Conservation (phyloP, 805 yeast genomes). For the Blastobotrys robertii region DNA sequence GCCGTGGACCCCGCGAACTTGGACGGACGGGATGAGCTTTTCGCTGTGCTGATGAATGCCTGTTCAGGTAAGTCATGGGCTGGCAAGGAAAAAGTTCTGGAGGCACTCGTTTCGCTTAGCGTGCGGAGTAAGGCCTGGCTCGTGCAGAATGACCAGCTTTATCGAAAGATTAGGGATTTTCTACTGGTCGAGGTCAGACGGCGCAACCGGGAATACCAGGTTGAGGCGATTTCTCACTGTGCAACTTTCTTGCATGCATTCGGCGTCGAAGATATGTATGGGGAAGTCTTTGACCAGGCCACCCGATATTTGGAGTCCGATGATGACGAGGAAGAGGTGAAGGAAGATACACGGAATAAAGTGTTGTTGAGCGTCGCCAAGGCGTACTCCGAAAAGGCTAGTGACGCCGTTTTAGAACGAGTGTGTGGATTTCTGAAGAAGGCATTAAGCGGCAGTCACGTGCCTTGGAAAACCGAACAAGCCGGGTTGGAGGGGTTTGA, state of each 20-base stretch:
- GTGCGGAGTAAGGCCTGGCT: constrained; percentile 36
- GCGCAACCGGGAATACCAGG: constrained; percentile 55
- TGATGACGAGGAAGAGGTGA: constrained; percentile 29
- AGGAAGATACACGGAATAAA: constrained; percentile 13
- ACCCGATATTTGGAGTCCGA: constrained; percentile 31
- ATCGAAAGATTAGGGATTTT: constrained; percentile 33
- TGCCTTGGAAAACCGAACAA: background rate
- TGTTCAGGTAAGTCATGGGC: constrained; percentile 75
- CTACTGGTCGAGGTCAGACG: constrained; percentile 55
- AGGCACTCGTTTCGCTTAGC: constrained; percentile 55
- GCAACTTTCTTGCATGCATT: constrained; percentile 41
- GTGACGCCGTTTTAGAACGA: background rate
- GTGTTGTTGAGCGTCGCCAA: constrained; percentile 4
- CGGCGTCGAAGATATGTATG: constrained; percentile 26
- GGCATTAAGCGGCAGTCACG: background rate
- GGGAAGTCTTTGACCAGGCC: constrained; percentile 27
- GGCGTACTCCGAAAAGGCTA: constrained; percentile 4
- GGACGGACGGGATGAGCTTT: constrained; percentile 28
- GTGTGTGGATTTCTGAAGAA: background rate
- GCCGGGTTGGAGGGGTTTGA: background rate
- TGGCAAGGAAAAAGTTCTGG: constrained; percentile 72
- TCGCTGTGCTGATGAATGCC: constrained; percentile 47
- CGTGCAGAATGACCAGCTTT: constrained; percentile 20
- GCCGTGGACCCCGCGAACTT: constrained; percentile 13
- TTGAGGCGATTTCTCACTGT: constrained; percentile 41